Evolutionary conservation across 1,284 basidiomycete genomes (phyloP).

Genomic region (Sparassis latifolia): DNA sequence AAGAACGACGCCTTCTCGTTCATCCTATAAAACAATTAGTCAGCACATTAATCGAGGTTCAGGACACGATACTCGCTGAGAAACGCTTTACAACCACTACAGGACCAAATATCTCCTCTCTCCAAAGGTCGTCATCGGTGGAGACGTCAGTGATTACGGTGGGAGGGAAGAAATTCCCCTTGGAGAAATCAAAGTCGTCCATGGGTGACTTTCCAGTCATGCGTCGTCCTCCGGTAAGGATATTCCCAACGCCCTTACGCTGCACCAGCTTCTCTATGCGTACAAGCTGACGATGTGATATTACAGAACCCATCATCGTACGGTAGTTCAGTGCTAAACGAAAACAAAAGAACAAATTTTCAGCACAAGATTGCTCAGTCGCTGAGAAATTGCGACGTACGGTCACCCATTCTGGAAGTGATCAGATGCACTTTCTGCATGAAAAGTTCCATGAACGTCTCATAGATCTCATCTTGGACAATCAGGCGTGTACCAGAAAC

Average conservation of each 20-base stretch:
- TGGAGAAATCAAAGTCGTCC: constrained; percentile 62
- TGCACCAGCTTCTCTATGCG: constrained; percentile 57
- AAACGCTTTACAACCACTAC: constrained; percentile 68
- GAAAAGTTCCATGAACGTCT: constrained; percentile 57
- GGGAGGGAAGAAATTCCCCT: constrained; percentile 70
- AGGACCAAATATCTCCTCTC: constrained; percentile 78
- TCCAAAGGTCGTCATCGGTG: constrained; percentile 61
- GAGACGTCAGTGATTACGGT: constrained; percentile 63
- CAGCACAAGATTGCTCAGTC: not conserved
- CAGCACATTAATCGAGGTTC: not conserved
- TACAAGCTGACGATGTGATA: constrained; percentile 55
- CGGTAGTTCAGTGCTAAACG: constrained; percentile 55
- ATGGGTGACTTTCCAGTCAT: constrained; percentile 54
- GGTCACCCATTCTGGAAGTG: constrained; percentile 64
- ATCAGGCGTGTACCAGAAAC: constrained; percentile 74
- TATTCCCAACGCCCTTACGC: constrained; percentile 36
- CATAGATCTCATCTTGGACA: constrained; percentile 62
- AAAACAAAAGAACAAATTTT: not conserved
- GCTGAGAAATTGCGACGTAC: constrained; percentile 29
- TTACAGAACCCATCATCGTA: constrained; percentile 73
- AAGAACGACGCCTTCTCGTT: constrained; percentile 56
- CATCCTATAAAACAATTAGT: constrained; percentile 35
- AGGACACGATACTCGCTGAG: constrained; percentile 32
- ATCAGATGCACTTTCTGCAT: constrained; percentile 59
- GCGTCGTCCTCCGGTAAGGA: constrained; percentile 59